Evolutionary conservation across 768 basidiomycete genomes (phyloP).

Genomic region (Amanita thiersii): DNA sequence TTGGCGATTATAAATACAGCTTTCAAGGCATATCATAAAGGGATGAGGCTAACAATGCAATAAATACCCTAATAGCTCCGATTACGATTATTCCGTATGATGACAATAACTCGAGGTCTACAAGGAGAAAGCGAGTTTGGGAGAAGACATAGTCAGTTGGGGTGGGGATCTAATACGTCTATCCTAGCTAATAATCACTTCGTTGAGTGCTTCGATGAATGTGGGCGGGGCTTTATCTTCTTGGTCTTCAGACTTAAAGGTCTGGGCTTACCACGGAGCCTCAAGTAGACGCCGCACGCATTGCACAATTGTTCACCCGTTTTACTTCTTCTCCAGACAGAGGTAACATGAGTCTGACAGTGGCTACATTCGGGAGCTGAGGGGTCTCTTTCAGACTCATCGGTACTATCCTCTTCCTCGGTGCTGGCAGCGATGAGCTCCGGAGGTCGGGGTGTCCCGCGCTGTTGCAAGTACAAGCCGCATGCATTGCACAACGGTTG

Average conservation of each 20-base stretch:
- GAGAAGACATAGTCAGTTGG: too few species aligned
- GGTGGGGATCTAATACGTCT: neutral
- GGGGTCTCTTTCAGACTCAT: slow-evolving; percentile 30
- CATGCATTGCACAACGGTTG: slow-evolving; percentile 41
- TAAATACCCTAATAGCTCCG: too few species aligned
- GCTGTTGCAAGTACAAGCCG: slow-evolving; percentile 38
- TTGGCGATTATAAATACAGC: too few species aligned
- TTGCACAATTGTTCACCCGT: slow-evolving; percentile 42
- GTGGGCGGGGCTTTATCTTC: slow-evolving; percentile 35
- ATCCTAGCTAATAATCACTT: slow-evolving; percentile 4
- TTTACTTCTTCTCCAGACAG: slow-evolving; percentile 44
- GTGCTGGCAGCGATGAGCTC: slow-evolving; percentile 41
- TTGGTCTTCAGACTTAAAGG: slow-evolving; percentile 37
- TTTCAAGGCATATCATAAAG: too few species aligned
- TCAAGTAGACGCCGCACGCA: slow-evolving; percentile 40
- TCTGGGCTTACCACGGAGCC: slow-evolving; percentile 37
- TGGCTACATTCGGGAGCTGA: slow-evolving; percentile 40
- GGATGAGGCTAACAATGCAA: too few species aligned
- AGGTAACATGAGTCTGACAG: slow-evolving; percentile 40
- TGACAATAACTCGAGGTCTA: neutral
- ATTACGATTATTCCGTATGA: neutral
- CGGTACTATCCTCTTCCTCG: slow-evolving; percentile 29
- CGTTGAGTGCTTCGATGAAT: slow-evolving; percentile 30
- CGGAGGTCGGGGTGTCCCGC: slow-evolving; percentile 37
- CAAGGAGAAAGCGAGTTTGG: too few species aligned